Conservation (phyloP, 2,329 filamentous ascomycete species). For the Colletotrichum sp. region DNA sequence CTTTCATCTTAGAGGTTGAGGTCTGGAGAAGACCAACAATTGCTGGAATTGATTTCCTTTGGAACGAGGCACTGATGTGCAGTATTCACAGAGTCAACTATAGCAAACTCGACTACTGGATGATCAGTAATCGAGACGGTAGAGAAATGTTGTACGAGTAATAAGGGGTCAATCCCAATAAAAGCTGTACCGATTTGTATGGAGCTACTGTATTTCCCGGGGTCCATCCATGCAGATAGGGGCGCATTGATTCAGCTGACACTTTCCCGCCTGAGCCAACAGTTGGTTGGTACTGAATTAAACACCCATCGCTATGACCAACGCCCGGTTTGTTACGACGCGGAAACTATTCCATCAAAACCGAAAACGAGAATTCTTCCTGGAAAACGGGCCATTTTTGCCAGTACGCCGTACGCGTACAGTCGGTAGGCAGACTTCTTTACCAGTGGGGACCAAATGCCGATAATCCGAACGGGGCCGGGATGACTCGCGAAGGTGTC, state of each 20-base stretch:
- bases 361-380: neutral
- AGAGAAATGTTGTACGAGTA: neutral
- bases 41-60: neutral
- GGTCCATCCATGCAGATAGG: neutral
- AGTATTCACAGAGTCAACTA: neutral
- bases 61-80: neutral
- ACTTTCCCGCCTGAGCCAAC: neutral
- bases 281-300: neutral
- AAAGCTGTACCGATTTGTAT: neutral
- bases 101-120: neutral
- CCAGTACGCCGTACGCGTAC: neutral
- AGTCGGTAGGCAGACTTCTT: neutral
- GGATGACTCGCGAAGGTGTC: neutral
- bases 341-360: neutral
- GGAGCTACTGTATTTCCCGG: neutral
- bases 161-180: neutral
- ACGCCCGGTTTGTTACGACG: neutral
- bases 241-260: neutral
- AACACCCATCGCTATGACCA: neutral
- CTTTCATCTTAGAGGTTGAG: neutral
- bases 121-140: neutral
- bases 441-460: neutral
- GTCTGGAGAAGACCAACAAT: accelerated
- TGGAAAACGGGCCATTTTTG: neutral
- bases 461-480: neutral